Evolutionary conservation across 305 asterid species (phyloP).

Genomic region (Fraxinus latifolia): DNA sequence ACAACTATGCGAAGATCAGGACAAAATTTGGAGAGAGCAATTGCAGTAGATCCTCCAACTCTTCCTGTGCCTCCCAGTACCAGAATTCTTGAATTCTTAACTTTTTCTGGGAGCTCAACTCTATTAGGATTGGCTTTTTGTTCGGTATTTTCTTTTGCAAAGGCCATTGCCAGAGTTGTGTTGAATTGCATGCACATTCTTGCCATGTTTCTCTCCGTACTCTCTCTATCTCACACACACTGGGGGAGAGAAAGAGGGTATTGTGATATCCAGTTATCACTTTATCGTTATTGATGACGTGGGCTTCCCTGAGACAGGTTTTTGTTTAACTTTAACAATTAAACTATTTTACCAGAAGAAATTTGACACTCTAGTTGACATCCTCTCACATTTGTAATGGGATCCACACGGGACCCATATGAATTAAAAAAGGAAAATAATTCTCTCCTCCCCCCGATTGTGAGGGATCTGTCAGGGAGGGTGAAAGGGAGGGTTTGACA

Average conservation of each 20-base stretch:
- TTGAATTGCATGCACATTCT: conserved; percentile 49
- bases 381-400: too few relatives aligned
- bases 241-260: neutral
- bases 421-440: too few relatives aligned
- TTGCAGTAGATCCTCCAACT: conserved; percentile 92
- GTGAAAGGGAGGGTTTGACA: too few relatives aligned
- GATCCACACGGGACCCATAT: too few relatives aligned
- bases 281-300: conserved; percentile 30
- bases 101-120: conserved; percentile 49
- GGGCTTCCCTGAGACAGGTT: conserved; percentile 3
- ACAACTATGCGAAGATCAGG: conserved; percentile 60
- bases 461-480: too few relatives aligned
- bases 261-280: conserved; percentile 14
- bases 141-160: conserved; percentile 27
- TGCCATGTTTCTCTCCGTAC: conserved; percentile 32
- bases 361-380: too few relatives aligned
- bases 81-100: conserved; percentile 54
- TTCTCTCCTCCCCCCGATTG: too few relatives aligned
- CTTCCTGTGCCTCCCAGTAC: conserved; percentile 92
- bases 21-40: conserved; percentile 67
- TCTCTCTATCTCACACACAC: neutral
- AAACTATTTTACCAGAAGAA: too few relatives aligned
- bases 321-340: neutral
- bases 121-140: conserved; percentile 24
- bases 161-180: conserved; percentile 25